Conservation (phyloP, 1,139 yeast species). For the Debaryomyces sp. region DNA sequence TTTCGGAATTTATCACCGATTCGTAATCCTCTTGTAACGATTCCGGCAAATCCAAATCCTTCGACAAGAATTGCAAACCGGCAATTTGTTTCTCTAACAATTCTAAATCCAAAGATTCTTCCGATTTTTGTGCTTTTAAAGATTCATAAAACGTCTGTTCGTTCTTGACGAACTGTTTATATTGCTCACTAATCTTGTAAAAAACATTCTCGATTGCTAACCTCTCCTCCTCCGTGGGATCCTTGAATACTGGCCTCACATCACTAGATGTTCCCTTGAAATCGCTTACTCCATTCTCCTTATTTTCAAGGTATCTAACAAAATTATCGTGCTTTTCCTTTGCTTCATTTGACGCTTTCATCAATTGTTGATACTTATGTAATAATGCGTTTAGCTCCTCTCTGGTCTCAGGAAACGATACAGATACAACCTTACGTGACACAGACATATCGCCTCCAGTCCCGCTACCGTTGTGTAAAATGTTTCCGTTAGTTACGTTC, state of each 20-base stretch:
- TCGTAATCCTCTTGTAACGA: constrained; percentile 30
- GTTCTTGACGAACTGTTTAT: constrained; percentile 27
- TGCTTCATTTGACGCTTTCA: constrained; percentile 22
- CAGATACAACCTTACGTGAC: not conserved
- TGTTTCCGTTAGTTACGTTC: constrained; percentile 6
- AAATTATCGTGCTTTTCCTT: constrained; percentile 19
- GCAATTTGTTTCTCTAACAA: constrained; percentile 68
- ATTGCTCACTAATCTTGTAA: constrained; percentile 31
- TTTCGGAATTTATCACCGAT: constrained; percentile 3
- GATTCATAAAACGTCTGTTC: constrained; percentile 25
- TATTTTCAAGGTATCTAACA: constrained; percentile 14
- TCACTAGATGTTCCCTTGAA: constrained; percentile 6
- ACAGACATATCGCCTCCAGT: not conserved
- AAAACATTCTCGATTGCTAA: constrained; percentile 35
- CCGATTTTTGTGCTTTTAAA: constrained; percentile 8
- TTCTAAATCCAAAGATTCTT: constrained; percentile 41
- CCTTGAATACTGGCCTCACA: constrained; percentile 16
- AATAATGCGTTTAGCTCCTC: constrained; percentile 35
- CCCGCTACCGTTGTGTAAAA: not conserved
- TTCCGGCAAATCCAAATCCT: constrained; percentile 76
- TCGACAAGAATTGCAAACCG: constrained; percentile 75
- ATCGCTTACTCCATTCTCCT: constrained; percentile 14
- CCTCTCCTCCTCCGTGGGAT: constrained; percentile 26
- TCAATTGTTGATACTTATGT: constrained; percentile 33
- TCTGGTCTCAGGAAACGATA: constrained; percentile 30